phyloP scores from a whole-genome alignment of 2,329 filamentous ascomycete genomes.

The Xylariales sp. region DNA sequence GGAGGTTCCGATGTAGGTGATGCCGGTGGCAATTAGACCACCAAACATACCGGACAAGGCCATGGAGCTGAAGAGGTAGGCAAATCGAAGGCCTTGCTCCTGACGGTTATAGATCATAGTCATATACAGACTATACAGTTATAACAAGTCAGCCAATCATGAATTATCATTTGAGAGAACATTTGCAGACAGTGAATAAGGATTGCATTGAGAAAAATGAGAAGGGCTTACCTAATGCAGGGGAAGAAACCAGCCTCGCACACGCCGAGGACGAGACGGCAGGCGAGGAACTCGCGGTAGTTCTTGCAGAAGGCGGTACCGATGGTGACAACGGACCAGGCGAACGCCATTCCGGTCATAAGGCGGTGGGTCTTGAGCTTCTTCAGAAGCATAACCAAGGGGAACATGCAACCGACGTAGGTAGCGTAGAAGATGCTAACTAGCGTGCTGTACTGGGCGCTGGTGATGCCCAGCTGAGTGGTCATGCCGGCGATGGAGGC shows the following conservation, averaged over 20 bases:
- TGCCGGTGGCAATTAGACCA: conserved; percentile 60
- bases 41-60: conserved; percentile 61
- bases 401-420: neutral
- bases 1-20: conserved; percentile 58
- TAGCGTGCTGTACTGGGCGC: neutral
- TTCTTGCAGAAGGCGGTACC: conserved; percentile 16
- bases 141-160: no score
- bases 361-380: conserved; percentile 22
- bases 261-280: conserved; percentile 47
- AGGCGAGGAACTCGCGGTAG: conserved; percentile 14
- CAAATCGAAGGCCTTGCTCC: conserved; percentile 57
- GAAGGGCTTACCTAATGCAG: conserved; percentile 46
- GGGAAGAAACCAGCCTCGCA: conserved; percentile 59
- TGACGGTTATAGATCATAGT: conserved; percentile 61
- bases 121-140: no score
- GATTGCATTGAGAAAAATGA: no score
- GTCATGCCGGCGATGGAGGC: neutral
- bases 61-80: conserved; percentile 57
- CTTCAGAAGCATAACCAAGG: conserved; percentile 27
- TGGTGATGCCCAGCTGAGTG: neutral
- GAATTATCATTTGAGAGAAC: no score
- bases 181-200: no score
- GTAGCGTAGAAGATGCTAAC: neutral
- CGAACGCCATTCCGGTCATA: conserved; percentile 18
- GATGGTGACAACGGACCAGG: conserved; percentile 19